Evolutionary conservation across 2,329 filamentous ascomycete species (phyloP).

Genomic region (Diplocarpon mali): DNA sequence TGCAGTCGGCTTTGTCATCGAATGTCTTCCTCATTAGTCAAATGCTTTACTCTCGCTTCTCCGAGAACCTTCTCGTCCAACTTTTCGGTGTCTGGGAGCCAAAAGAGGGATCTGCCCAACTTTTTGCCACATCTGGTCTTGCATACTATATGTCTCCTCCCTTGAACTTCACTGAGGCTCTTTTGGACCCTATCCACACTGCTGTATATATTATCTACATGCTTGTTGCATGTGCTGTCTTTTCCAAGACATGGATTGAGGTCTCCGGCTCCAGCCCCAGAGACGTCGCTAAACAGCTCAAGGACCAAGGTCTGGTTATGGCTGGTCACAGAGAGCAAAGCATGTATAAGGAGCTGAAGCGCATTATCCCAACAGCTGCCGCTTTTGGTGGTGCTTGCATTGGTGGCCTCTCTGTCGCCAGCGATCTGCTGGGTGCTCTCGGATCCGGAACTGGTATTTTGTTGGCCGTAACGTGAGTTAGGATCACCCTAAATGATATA

Average conservation of each 20-base stretch:
- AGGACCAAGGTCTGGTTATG: slow-evolving; percentile 99
- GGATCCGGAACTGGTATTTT: slow-evolving; percentile 97
- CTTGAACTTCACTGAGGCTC: slow-evolving; percentile 92
- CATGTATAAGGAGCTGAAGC: slow-evolving; percentile 99
- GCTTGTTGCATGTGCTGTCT: slow-evolving; percentile 92
- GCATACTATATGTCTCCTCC: slow-evolving; percentile 99
- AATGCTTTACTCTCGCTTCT: slow-evolving; percentile 99
- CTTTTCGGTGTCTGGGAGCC: slow-evolving; percentile 98
- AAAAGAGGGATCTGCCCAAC: slow-evolving; percentile 89
- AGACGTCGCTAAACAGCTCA: slow-evolving; percentile 98
- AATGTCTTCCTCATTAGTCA: slow-evolving; percentile 99
- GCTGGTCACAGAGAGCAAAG: slow-evolving; percentile 98
- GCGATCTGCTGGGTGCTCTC: slow-evolving; percentile 89
- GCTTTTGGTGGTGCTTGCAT: slow-evolving; percentile 99
- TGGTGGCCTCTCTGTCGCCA: slow-evolving; percentile 89
- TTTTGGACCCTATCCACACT: slow-evolving; percentile 94
- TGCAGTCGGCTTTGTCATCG: slow-evolving; percentile 95
- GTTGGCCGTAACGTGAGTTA: slow-evolving; percentile 95
- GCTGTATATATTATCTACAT: slow-evolving; percentile 94
- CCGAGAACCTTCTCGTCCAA: slow-evolving; percentile 94
- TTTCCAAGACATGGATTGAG: slow-evolving; percentile 99
- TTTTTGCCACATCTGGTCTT: slow-evolving; percentile 84
- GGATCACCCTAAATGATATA: not conserved
- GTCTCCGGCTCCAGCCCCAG: slow-evolving; percentile 95
- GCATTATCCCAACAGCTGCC: slow-evolving; percentile 94